Evolutionary conservation across 805 yeast species (phyloP).

Genomic region (Metschnikowia proteae): DNA sequence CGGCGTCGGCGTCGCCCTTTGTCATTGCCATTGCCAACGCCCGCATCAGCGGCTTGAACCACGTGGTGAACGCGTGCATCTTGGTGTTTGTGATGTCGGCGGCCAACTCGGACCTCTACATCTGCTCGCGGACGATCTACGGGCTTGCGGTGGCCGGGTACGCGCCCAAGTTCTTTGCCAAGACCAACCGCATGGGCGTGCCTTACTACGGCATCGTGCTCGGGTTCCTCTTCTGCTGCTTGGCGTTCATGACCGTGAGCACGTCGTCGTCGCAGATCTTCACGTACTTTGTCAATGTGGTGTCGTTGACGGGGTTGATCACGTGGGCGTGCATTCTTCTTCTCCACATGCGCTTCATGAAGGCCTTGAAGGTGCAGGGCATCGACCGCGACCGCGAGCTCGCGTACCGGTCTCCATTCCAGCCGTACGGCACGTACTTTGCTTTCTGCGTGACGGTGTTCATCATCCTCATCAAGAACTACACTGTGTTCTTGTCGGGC

Average conservation of each 20-base stretch:
- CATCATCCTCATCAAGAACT: constrained; percentile 57
- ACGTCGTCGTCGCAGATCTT: constrained; percentile 55
- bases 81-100: constrained; percentile 22
- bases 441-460: constrained; percentile 52
- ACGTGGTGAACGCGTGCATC: constrained; percentile 20
- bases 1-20: constrained; percentile 19
- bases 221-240: constrained; percentile 51
- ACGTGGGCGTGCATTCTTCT: constrained; percentile 72
- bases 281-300: constrained; percentile 69
- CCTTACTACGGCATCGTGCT: constrained; percentile 58
- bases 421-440: constrained; percentile 63
- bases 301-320: constrained; percentile 68
- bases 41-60: constrained; percentile 20
- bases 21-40: constrained; percentile 23
- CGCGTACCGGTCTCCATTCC: constrained; percentile 62
- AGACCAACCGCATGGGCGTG: constrained; percentile 58
- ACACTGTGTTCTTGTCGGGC: constrained; percentile 61
- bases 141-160: constrained; percentile 21
- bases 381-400: constrained; percentile 48
- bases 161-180: constrained; percentile 38
- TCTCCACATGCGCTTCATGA: constrained; percentile 62
- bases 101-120: constrained; percentile 23
- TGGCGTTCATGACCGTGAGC: constrained; percentile 70
- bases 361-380: constrained; percentile 67
- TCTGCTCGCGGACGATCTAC: constrained; percentile 20